A percentile compares a stretch with the other conserved stretches of the same genome.
Evolutionary conservation across 148 eudicot species (phyloP).

Genomic region (Persicaria tinctoria): DNA sequence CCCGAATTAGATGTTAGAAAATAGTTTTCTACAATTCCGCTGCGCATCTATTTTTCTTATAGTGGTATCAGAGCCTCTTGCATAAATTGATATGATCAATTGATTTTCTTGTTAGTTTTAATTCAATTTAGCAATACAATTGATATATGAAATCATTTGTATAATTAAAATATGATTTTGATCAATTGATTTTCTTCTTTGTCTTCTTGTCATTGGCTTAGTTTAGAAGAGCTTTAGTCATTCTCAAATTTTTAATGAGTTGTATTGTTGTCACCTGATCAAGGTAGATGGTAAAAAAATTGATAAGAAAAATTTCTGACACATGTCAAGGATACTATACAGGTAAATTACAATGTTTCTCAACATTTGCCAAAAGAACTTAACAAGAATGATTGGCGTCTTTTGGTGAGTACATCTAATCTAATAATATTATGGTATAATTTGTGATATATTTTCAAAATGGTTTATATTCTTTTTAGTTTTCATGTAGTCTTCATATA

Average conservation of each 20-base stretch:
- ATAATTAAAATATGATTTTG: too few species aligned
- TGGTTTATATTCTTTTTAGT: too few species aligned
- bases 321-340: constrained; percentile 88
- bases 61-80: too few species aligned
- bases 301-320: neutral
- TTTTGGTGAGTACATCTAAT: constrained; percentile 44
- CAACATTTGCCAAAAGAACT: constrained; percentile 75
- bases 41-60: too few species aligned
- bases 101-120: too few species aligned
- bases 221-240: neutral
- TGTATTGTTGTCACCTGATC: neutral
- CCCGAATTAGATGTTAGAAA: too few species aligned
- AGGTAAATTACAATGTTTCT: constrained; percentile 91
- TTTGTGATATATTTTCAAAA: neutral
- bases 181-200: neutral
- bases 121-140: too few species aligned
- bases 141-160: too few species aligned
- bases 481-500: neutral
- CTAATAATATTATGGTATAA: neutral
- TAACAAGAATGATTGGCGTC: constrained; percentile 64
- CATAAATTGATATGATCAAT: too few species aligned
- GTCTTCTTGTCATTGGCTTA: neutral
- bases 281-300: neutral
- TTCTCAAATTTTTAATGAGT: neutral
- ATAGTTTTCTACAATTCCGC: too few species aligned